These are phyloP conservation scores for Zanthoxylum bungeanum DNA, from an alignment of 345 rosid genomes.

Conservation along the genomic window DNA sequence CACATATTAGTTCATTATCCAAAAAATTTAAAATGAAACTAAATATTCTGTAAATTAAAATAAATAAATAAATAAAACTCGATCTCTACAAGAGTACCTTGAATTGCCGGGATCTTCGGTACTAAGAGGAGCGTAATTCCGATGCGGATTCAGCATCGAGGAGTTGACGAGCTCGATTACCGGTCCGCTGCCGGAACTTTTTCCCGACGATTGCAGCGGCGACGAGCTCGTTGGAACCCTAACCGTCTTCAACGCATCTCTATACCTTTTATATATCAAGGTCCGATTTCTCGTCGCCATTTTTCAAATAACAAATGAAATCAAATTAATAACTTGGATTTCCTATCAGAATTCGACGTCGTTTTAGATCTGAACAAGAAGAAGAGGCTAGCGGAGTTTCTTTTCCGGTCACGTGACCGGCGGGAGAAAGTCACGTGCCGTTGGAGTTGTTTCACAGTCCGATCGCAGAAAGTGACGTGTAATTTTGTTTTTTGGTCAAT, in stretches of 20 bases:
- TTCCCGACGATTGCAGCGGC: slow-evolving; percentile 16
- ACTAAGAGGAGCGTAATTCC: slow-evolving; percentile 75
- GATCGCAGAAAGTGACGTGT: too few relatives aligned
- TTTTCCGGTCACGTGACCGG: slow-evolving; percentile 20
- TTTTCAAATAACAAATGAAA: slow-evolving; percentile 4
- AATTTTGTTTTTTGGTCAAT: neutral
- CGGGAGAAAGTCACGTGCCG: slow-evolving; percentile 11
- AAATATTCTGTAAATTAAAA: neutral
- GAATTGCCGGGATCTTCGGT: slow-evolving; percentile 88
- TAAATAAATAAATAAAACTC: neutral
- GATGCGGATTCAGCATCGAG: slow-evolving; percentile 64
- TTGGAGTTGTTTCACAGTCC: neutral
- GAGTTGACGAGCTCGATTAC: slow-evolving; percentile 90
- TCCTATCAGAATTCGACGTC: slow-evolving; percentile 6
- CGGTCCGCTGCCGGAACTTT: slow-evolving; percentile 44
- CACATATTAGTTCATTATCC: neutral
- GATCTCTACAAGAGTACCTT: slow-evolving; percentile 37
- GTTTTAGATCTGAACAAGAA: slow-evolving; percentile 30
- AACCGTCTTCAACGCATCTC: slow-evolving; percentile 92
- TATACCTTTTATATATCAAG: slow-evolving; percentile 58
- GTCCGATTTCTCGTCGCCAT: slow-evolving; percentile 96
- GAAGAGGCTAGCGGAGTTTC: neutral
- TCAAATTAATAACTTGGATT: slow-evolving; percentile 11
- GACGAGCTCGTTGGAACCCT: slow-evolving; percentile 53
- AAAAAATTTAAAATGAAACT: neutral